These are phyloP conservation scores for Deinandra increscens DNA, from an alignment of 129 eudicot genomes.

Conservation along the genomic window DNA sequence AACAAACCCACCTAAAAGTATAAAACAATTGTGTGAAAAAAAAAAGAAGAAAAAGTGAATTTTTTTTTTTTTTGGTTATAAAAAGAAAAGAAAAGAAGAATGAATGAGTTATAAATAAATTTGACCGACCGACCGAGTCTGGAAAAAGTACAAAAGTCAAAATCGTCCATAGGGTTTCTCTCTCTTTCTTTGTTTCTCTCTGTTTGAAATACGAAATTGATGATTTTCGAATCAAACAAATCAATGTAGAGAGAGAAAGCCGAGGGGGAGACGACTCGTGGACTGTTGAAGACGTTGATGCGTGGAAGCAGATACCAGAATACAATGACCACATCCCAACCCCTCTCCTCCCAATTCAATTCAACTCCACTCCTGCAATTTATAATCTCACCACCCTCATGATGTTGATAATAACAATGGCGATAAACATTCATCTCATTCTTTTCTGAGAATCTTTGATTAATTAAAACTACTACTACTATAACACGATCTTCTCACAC, in stretches of 20 bases:
- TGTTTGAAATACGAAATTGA: conserved; percentile 29
- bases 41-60: too few species aligned
- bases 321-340: conserved; percentile 36
- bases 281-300: conserved; percentile 51
- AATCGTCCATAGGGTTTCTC: conserved; percentile 20
- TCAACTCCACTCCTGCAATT: too few species aligned
- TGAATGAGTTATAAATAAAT: not conserved
- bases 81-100: too few species aligned
- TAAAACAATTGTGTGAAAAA: too few species aligned
- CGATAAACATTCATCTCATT: conserved; percentile 3
- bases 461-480: too few species aligned
- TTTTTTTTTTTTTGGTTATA: too few species aligned
- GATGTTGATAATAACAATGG: conserved; percentile 1
- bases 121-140: not conserved
- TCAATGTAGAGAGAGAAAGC: conserved; percentile 12
- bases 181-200: too few species aligned
- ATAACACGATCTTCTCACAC: conserved; percentile 15
- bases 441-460: not conserved
- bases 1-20: too few species aligned
- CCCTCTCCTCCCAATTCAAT: not conserved
- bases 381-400: not conserved
- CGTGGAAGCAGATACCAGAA: conserved; percentile 54
- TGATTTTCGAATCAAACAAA: conserved; percentile 1
- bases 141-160: not conserved
- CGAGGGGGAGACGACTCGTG: conserved; percentile 45